These are phyloP conservation scores for Cinnamomum chago DNA, from an alignment of 164 flowering plant species.

Conservation along the genomic window DNA sequence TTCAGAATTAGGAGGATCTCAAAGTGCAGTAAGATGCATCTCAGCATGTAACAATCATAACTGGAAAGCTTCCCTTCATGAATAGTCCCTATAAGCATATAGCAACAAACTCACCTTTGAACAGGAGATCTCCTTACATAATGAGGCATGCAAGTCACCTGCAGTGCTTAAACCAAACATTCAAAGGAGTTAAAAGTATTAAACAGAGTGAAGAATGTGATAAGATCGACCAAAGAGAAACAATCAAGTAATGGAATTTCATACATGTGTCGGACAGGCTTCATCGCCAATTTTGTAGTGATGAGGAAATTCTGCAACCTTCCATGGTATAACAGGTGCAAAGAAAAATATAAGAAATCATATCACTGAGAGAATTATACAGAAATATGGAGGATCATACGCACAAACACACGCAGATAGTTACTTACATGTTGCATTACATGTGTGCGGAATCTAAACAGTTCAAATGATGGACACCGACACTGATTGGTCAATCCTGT, in stretches of 20 bases:
- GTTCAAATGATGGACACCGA: not conserved
- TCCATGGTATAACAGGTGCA: not conserved
- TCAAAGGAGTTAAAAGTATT: not conserved
- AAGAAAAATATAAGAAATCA: not conserved
- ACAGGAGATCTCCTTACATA: conserved; percentile 5
- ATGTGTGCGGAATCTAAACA: not conserved
- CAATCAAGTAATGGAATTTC: not conserved
- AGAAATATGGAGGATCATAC: not conserved
- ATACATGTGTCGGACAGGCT: conserved; percentile 11
- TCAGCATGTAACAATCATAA: too few species aligned
- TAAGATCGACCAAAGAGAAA: not conserved
- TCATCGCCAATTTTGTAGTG: not conserved
- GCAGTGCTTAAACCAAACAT: not conserved
- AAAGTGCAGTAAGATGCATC: not conserved
- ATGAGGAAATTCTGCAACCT: conserved; percentile 7
- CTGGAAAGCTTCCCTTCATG: too few species aligned
- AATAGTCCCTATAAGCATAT: not conserved
- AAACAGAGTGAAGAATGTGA: not conserved
- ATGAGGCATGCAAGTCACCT: not conserved
- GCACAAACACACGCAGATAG: not conserved
- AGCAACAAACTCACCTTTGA: not conserved
- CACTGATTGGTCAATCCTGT: not conserved
- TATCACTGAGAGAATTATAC: not conserved
- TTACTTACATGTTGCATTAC: too few species aligned
- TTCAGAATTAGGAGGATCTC: too few species aligned